Base-by-base conservation (phyloP, 768 basidiomycete species). In the Russula vinacea region DNA sequence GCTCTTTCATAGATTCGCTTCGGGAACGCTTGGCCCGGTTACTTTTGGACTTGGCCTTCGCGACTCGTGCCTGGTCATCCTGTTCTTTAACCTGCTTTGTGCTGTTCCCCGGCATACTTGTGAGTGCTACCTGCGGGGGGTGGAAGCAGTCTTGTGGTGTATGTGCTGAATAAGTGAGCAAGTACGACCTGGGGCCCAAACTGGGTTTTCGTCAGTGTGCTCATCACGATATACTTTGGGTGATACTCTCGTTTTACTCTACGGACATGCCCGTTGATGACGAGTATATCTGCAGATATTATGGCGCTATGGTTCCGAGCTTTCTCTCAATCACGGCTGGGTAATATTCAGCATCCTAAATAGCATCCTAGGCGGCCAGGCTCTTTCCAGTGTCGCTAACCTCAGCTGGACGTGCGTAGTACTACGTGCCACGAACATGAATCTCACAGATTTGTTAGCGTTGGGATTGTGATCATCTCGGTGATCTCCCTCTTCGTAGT, bases 401-500 rank as follows among this genome's bases (percentile, higher is more conserved):
- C 69, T 88, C 65, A 81, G 79, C 44, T 84, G 81, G 79, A 80
- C 75, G 81, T 82, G 68, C 62, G 80, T 73, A 8, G 26, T 11
- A 35, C 26, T 19, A 40, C 40, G 4, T 47, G 33, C 29, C 33
- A 26, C 53, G 29, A 6, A 16, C 17, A 35, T 37, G 11, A 26
- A 32, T 55, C 55, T 62, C 33, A 40, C 4, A 56, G 61, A 16
- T 59, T 39, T 58, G 26, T 1, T 49, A 59, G 47, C 54, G 85
- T 94, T 37, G 92, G 92, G 3, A 94, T 94, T 58, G 87, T 92
- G 35, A 84, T 94, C 57, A 85, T 93, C 49, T 82, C 83, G 0
- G 64, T 88, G 29, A 76, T 90, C 42, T 86, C 90, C 3, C 81
- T 94, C 35, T 84, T 71, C 60, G 77, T 78, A 58, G 47, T 62